phyloP scores from a whole-genome alignment of 2,329 filamentous ascomycete genomes.

The Monilinia polystroma region DNA sequence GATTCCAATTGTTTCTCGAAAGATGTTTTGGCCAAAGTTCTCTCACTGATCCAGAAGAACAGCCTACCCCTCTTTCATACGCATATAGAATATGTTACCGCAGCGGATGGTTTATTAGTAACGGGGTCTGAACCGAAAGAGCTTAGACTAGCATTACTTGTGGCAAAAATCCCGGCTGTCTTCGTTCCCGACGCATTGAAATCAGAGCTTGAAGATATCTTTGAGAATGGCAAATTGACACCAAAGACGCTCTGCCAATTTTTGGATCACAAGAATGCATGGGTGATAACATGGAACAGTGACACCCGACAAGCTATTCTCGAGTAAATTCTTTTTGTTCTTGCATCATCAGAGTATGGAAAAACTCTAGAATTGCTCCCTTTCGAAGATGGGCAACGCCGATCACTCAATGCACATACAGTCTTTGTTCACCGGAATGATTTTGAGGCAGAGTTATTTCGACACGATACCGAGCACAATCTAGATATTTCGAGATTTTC shows the following conservation, averaged over 20 bases:
- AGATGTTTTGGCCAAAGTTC: constrained; percentile 25
- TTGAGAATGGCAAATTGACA: constrained; percentile 22
- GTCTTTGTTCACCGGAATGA: constrained; percentile 30
- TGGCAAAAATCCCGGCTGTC: constrained; percentile 32
- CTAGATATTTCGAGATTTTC: constrained; percentile 19
- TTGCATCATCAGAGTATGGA: constrained; percentile 23
- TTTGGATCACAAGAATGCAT: constrained; percentile 18
- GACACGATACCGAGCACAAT: constrained; percentile 11
- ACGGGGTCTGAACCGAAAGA: constrained; percentile 20
- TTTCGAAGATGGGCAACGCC: constrained; percentile 31
- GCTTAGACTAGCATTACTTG: constrained; percentile 30
- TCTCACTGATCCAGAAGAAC: constrained; percentile 25
- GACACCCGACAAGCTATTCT: constrained; percentile 28
- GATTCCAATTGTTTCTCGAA: constrained; percentile 25
- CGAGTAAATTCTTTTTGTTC: constrained; percentile 28
- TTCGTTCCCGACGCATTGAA: constrained; percentile 30
- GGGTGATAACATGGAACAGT: constrained; percentile 21
- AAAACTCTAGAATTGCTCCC: constrained; percentile 30
- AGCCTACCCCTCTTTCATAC: constrained; percentile 32
- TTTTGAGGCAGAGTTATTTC: constrained; percentile 30
- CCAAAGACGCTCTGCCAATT: constrained; percentile 27
- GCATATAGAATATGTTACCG: constrained; percentile 27
- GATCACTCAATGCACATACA: constrained; percentile 24
- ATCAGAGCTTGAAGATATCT: constrained; percentile 22
- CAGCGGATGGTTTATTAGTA: constrained; percentile 25